Conservation (phyloP, 139 green algal genomes). For the Micractinium sp. region DNA sequence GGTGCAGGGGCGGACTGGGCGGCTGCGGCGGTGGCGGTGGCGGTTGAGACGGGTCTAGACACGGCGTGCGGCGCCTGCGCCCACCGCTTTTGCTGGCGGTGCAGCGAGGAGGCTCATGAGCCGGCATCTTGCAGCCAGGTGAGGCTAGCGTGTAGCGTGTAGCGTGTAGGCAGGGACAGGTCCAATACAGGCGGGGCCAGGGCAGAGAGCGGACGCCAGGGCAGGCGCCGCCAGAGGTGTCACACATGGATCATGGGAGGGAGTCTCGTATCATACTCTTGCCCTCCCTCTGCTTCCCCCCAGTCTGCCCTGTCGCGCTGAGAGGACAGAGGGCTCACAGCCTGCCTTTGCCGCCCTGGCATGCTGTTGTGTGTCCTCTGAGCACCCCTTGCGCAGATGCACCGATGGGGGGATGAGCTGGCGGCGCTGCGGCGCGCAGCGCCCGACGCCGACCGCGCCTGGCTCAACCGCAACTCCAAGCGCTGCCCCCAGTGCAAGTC, state of each 20-base stretch:
- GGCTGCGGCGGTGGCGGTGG: neutral
- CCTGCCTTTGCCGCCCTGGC: no score
- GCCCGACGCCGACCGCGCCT: constrained; percentile 16
- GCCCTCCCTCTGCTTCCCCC: neutral
- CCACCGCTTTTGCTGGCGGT: constrained; percentile 51
- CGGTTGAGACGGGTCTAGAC: neutral
- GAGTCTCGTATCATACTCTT: neutral
- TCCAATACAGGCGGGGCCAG: no score
- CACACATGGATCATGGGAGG: neutral
- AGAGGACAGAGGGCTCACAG: no score
- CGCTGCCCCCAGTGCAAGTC: constrained; percentile 49
- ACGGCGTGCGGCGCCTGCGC: constrained; percentile 29
- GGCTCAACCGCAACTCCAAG: constrained; percentile 47
- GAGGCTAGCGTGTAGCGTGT: no score
- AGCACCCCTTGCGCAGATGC: constrained; percentile 3
- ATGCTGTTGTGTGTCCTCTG: no score
- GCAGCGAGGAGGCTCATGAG: constrained; percentile 44
- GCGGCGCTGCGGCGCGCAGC: neutral
- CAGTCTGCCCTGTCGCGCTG: no score
- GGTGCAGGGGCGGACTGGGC: neutral
- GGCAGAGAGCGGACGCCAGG: no score
- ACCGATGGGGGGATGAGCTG: constrained; percentile 38
- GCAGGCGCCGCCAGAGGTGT: no score
- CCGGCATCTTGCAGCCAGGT: constrained; percentile 48
- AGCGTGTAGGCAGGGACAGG: no score